Evolutionary conservation across 169 alveolate genomes (phyloP).

Genomic region (Plasmodium vivax): DNA sequence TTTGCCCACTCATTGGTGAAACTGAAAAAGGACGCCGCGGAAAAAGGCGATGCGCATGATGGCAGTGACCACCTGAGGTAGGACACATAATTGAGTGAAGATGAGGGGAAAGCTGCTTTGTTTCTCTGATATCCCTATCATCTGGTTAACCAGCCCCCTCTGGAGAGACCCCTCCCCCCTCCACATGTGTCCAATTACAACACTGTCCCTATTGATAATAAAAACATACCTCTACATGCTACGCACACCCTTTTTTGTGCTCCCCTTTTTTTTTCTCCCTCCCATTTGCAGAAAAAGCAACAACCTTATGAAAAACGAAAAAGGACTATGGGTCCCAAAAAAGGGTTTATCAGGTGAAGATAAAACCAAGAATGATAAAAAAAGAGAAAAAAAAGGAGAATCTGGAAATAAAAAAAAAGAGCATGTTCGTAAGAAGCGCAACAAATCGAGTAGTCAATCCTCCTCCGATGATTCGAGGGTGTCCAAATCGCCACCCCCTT

Average conservation of each 20-base stretch:
- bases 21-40: background rate
- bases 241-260: background rate
- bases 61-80: constrained; percentile 3
- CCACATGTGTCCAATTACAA: background rate
- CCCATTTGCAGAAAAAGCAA: constrained; percentile 28
- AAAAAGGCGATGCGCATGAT: constrained; percentile 14
- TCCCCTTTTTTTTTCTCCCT: background rate
- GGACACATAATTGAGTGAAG: background rate
- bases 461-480: background rate
- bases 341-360: background rate
- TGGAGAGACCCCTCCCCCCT: background rate
- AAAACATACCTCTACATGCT: background rate
- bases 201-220: background rate
- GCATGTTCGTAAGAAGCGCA: background rate
- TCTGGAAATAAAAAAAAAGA: background rate
- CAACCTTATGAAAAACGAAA: constrained; percentile 33
- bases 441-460: constrained; percentile 14
- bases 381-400: background rate
- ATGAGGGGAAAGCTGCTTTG: background rate
- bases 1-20: constrained; percentile 24
- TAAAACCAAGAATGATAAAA: background rate
- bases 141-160: background rate
- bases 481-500: background rate
- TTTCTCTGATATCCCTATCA: background rate
- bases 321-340: constrained; percentile 37